These are phyloP conservation scores for Biancaea sappan DNA, from an alignment of 306 rosid genomes.

Conservation along the genomic window DNA sequence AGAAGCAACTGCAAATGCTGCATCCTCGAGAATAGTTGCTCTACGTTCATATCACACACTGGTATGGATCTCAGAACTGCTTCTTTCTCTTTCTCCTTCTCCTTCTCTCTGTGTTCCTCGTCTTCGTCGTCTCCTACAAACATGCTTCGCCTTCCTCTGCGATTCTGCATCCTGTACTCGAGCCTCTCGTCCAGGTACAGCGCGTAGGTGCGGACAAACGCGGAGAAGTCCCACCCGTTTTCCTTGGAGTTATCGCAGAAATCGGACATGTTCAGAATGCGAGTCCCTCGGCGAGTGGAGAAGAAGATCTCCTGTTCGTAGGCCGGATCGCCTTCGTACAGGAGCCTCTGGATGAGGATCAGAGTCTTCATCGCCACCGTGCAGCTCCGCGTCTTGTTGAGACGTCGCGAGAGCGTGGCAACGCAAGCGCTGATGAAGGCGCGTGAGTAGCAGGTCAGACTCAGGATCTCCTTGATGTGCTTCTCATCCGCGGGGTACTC, in stretches of 20 bases:
- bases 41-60: slow-evolving; percentile 58
- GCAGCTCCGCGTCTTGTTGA: slow-evolving; percentile 85
- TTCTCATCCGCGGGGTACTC: slow-evolving; percentile 87
- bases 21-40: slow-evolving; percentile 64
- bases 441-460: slow-evolving; percentile 84
- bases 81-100: slow-evolving; percentile 22
- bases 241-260: slow-evolving; percentile 59
- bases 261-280: slow-evolving; percentile 89
- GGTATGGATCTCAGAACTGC: slow-evolving; percentile 56
- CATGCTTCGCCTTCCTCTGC: slow-evolving; percentile 62
- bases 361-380: slow-evolving; percentile 80
- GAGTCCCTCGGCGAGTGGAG: slow-evolving; percentile 85
- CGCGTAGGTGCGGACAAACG: slow-evolving; percentile 79
- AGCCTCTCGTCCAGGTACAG: slow-evolving; percentile 83
- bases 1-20: slow-evolving; percentile 86
- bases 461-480: slow-evolving; percentile 73
- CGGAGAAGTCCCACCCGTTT: slow-evolving; percentile 76
- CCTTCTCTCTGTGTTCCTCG: slow-evolving; percentile 27
- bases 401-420: slow-evolving; percentile 68
- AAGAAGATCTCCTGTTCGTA: slow-evolving; percentile 95
- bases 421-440: slow-evolving; percentile 74
- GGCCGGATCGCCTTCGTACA: slow-evolving; percentile 89
- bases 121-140: slow-evolving; percentile 60
- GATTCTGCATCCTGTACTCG: slow-evolving; percentile 86
- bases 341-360: slow-evolving; percentile 65